These are phyloP conservation scores for Calonectria henricotiae DNA, from an alignment of 2,329 filamentous ascomycete genomes.

Conservation along the genomic window DNA sequence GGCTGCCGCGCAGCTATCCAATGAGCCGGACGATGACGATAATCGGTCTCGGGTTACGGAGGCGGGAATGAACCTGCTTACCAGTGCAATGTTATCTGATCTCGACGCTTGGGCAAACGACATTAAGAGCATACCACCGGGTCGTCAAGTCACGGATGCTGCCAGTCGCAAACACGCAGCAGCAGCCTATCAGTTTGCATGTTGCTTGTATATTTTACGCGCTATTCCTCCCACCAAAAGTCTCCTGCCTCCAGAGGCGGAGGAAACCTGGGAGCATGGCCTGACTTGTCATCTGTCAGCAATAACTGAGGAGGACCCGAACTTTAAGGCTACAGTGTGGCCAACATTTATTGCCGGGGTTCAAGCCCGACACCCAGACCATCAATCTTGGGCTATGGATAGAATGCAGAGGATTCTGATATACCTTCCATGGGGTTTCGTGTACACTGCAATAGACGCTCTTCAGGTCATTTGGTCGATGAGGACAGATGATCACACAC, in stretches of 20 bases:
- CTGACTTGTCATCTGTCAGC: slow-evolving; percentile 55
- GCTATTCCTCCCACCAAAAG: slow-evolving; percentile 53
- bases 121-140: not conserved
- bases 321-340: slow-evolving; percentile 73
- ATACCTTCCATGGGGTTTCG: slow-evolving; percentile 66
- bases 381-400: slow-evolving; percentile 66
- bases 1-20: slow-evolving; percentile 60
- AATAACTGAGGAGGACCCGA: slow-evolving; percentile 66
- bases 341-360: slow-evolving; percentile 72
- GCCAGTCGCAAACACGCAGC: slow-evolving; percentile 10
- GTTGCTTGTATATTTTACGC: slow-evolving; percentile 42
- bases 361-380: slow-evolving; percentile 61
- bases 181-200: slow-evolving; percentile 2
- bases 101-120: slow-evolving; percentile 12
- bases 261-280: slow-evolving; percentile 4
- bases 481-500: slow-evolving; percentile 51
- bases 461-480: slow-evolving; percentile 63
- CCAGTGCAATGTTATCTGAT: not conserved
- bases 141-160: slow-evolving; percentile 1
- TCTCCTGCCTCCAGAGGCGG: not conserved
- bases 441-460: slow-evolving; percentile 64
- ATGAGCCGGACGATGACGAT: slow-evolving; percentile 46
- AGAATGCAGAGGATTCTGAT: slow-evolving; percentile 60
- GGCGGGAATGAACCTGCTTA: slow-evolving; percentile 1
- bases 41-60: not conserved